Conservation (phyloP, 116 monocot species). For the Cymodocea nodosa region DNA sequence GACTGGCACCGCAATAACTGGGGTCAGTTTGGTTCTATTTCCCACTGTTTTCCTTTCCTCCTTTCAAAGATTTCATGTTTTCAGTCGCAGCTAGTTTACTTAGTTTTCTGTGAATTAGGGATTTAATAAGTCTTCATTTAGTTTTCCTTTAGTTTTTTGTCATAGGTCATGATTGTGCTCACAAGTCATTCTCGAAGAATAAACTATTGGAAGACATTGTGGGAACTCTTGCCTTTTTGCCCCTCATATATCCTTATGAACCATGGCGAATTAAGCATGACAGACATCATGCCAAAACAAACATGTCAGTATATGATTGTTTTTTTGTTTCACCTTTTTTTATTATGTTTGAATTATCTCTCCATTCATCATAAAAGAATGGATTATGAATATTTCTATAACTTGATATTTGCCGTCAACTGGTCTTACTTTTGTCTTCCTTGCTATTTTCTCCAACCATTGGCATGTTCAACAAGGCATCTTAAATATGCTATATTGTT, state of each 20-base stretch:
- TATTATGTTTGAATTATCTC: neutral
- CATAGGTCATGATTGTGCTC: constrained; percentile 98
- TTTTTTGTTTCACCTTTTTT: neutral
- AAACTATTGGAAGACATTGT: constrained; percentile 89
- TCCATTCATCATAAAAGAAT: neutral
- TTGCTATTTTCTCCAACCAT: too few relatives aligned
- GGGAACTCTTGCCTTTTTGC: constrained; percentile 90
- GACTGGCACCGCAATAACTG: constrained; percentile 95
- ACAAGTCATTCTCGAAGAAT: constrained; percentile 92
- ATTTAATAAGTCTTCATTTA: neutral
- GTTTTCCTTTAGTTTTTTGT: constrained; percentile 74
- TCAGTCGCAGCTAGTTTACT: neutral
- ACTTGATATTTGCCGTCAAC: too few relatives aligned
- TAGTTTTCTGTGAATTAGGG: neutral
- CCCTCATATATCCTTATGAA: constrained; percentile 94
- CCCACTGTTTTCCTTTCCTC: neutral
- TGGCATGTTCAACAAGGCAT: too few relatives aligned
- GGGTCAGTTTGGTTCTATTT: constrained; percentile 29
- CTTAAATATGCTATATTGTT: too few relatives aligned
- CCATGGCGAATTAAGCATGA: constrained; percentile 98
- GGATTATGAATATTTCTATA: too few relatives aligned
- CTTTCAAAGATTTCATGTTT: too few relatives aligned
- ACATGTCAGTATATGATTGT: constrained; percentile 55
- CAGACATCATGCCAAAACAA: constrained; percentile 93
- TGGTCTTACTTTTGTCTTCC: too few relatives aligned